phyloP scores from a whole-genome alignment of 495 filamentous ascomycete species.

The Tuber calosporum region DNA sequence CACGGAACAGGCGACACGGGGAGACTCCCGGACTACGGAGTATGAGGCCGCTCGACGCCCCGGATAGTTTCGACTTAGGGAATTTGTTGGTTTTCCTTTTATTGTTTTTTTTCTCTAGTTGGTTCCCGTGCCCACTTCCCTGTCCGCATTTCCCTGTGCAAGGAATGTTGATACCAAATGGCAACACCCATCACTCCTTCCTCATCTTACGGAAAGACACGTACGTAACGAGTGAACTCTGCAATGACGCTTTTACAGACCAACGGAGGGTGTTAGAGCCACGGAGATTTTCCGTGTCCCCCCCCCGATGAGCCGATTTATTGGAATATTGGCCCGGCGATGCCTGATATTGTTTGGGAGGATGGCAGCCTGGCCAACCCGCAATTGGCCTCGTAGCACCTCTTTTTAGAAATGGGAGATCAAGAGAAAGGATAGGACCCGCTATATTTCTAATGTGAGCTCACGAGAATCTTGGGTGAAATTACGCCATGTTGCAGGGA shows the following conservation, averaged over 20 bases:
- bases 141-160: neutral
- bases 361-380: neutral
- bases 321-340: constrained; percentile 18
- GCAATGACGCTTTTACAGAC: neutral
- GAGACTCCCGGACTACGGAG: neutral
- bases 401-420: neutral
- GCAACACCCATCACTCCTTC: neutral
- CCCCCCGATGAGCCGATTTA: constrained; percentile 28
- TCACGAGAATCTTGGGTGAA: neutral
- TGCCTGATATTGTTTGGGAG: neutral
- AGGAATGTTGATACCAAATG: neutral
- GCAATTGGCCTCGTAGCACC: constrained; percentile 17
- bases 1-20: neutral
- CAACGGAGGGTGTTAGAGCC: neutral
- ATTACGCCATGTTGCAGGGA: neutral
- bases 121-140: neutral
- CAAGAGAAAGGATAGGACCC: neutral
- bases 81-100: neutral
- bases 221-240: neutral
- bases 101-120: neutral
- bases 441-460: neutral
- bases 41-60: neutral
- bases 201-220: constrained; percentile 2
- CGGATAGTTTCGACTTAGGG: neutral
- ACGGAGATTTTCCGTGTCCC: neutral